phyloP scores from a whole-genome alignment of 2,329 filamentous ascomycete species.

The Phialocephala sp. region DNA sequence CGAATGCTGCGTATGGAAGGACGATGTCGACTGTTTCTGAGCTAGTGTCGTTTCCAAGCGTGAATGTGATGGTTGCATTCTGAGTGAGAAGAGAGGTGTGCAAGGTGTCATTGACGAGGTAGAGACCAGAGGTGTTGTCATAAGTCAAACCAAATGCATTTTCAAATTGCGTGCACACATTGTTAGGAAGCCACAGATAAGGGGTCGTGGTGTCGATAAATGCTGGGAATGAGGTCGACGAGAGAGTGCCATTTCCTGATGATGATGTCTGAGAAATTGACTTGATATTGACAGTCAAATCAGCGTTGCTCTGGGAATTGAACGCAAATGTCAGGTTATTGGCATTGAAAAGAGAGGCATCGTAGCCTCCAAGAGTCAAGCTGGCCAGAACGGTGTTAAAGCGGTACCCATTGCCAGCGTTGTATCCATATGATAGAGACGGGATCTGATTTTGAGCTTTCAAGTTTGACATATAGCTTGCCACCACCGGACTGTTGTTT shows the following conservation, averaged over 20 bases:
- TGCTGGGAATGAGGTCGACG: constrained; percentile 29
- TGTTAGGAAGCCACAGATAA: constrained; percentile 47
- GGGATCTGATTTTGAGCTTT: constrained; percentile 47
- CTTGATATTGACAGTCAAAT: constrained; percentile 48
- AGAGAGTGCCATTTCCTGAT: constrained; percentile 24
- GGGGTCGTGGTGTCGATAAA: constrained; percentile 48
- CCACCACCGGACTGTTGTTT: constrained; percentile 25
- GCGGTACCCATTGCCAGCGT: constrained; percentile 49
- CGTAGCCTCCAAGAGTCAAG: constrained; percentile 46
- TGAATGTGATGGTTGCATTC: constrained; percentile 46
- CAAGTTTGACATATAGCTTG: constrained; percentile 46
- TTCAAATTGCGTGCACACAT: constrained; percentile 46
- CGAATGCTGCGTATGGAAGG: constrained; percentile 48
- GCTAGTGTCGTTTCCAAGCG: constrained; percentile 41
- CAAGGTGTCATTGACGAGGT: constrained; percentile 43
- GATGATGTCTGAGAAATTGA: constrained; percentile 36
- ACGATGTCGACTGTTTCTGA: constrained; percentile 42
- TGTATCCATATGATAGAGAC: constrained; percentile 51
- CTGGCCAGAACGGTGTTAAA: constrained; percentile 32
- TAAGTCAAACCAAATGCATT: constrained; percentile 45
- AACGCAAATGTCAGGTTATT: constrained; percentile 48
- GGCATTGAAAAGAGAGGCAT: constrained; percentile 47
- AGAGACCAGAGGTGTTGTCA: constrained; percentile 44
- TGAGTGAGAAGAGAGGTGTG: constrained; percentile 36
- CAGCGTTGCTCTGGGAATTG: constrained; percentile 44